phyloP scores from a whole-genome alignment of 495 filamentous ascomycete species.

The Xylaria curta region DNA sequence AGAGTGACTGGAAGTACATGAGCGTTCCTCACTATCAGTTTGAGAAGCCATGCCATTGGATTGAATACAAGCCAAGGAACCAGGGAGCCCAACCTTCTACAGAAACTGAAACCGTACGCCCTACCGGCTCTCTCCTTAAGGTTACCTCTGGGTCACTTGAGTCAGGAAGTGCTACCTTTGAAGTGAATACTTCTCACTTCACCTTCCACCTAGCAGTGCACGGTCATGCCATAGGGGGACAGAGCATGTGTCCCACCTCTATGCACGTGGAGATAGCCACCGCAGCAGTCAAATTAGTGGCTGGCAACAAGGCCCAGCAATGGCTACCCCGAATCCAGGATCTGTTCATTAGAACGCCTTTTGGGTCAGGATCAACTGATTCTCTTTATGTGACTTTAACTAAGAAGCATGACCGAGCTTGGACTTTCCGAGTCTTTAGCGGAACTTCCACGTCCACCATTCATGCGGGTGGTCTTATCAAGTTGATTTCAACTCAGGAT shows the following conservation, averaged over 20 bases:
- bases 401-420: not conserved
- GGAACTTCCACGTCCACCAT: not conserved
- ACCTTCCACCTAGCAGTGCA: constrained; percentile 3
- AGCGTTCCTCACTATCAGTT: constrained; percentile 63
- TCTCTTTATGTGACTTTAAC: constrained; percentile 1
- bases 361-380: not conserved
- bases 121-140: not conserved
- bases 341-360: not conserved
- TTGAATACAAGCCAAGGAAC: constrained; percentile 26
- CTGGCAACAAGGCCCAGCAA: constrained; percentile 24
- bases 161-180: not conserved
- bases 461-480: not conserved
- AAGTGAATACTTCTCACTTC: constrained; percentile 7
- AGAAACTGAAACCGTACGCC: not conserved
- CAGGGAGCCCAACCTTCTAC: constrained; percentile 22
- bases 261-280: constrained; percentile 46
- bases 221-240: constrained; percentile 35
- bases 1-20: constrained; percentile 38
- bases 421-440: constrained; percentile 4
- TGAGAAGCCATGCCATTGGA: constrained; percentile 48
- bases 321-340: constrained; percentile 25
- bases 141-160: not conserved
- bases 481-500: not conserved
- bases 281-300: constrained; percentile 27
- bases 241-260: constrained; percentile 44